Conservation (phyloP, 2,329 filamentous ascomycete species). For the Colletotrichum tanaceti region DNA sequence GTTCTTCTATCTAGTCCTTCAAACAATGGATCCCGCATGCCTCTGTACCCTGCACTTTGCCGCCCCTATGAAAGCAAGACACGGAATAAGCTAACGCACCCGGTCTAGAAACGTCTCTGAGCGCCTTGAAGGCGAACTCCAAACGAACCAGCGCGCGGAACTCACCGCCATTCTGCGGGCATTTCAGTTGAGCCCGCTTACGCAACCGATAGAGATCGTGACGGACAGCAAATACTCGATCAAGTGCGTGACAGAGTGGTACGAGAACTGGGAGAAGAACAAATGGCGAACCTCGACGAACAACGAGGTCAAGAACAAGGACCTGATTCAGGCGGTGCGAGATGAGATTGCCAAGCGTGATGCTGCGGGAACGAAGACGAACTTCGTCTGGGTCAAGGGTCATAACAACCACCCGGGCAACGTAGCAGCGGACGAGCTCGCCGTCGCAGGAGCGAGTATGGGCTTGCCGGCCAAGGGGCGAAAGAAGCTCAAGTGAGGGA, state of each 20-base stretch:
- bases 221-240: slow-evolving; percentile 95
- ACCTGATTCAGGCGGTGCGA: slow-evolving; percentile 74
- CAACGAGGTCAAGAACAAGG: slow-evolving; percentile 84
- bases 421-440: slow-evolving; percentile 81
- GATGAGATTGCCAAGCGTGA: slow-evolving; percentile 73
- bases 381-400: slow-evolving; percentile 91
- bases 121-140: slow-evolving; percentile 75
- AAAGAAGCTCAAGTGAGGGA: slow-evolving; percentile 23
- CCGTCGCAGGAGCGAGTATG: slow-evolving; percentile 63
- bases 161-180: slow-evolving; percentile 88
- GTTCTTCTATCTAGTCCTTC: slow-evolving; percentile 36
- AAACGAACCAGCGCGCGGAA: slow-evolving; percentile 98
- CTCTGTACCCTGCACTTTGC: neutral
- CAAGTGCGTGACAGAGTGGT: slow-evolving; percentile 89
- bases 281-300: slow-evolving; percentile 80
- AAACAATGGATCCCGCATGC: neutral
- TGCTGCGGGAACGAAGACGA: slow-evolving; percentile 68
- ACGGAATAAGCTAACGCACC: slow-evolving; percentile 38
- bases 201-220: slow-evolving; percentile 78
- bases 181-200: slow-evolving; percentile 76
- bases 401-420: slow-evolving; percentile 82
- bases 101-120: slow-evolving; percentile 75
- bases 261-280: slow-evolving; percentile 77
- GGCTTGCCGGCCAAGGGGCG: slow-evolving; percentile 1
- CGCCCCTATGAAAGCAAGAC: neutral